Base-by-base conservation (phyloP, 345 rosid species). In the Erucastrum elatum region DNA sequence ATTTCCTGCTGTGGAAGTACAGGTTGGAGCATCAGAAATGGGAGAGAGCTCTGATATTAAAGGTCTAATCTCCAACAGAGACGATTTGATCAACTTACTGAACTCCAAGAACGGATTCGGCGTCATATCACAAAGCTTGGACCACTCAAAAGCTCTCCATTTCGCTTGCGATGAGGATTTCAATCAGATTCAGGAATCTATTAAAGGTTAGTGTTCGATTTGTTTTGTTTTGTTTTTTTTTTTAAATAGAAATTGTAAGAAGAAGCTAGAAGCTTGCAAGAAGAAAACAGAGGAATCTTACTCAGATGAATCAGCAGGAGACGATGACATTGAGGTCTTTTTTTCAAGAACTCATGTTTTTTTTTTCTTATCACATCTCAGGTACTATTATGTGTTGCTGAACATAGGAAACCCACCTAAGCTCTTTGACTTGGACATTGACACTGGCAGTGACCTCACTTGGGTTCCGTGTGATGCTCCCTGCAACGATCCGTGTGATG, bases 381-480 rank as follows among this genome's bases (percentile, higher is more conserved):
- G 98, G 84, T 90, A 88, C 87, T 94, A 90, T 70, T 87, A 90
- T 37, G 91, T 87, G 75, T 66, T 82, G 13, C 68, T 94, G 15
- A 15, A 73, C 56, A 87, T 94, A 25, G 98, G 97, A 34, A 82
- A 84, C 62, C 97, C 97, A 29, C 87, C 97, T 6, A 94, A 90
- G 88, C 64, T 77, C 76, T 94, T 77, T 75, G 97, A 94, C 55
- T 85, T 94, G 31, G 97, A 94, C 76, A 88, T 94, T 25, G 98
- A 92, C 83, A 92, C 97, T 17, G 98, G 98, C 12, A 92, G 97
- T 77, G 98, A 94, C 75, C 86, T 92, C 34, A 91, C 97, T 71
- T 94, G 98, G 98, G 90, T 94, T 60, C 97, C 92, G 68, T 94
- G 98, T 75, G 92, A 92, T 88, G n/a, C n/a, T n/a, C n/a, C n/a